Base-by-base conservation (phyloP, 192 early-diverging fungal genomes). In the Backusella morwellensis region DNA sequence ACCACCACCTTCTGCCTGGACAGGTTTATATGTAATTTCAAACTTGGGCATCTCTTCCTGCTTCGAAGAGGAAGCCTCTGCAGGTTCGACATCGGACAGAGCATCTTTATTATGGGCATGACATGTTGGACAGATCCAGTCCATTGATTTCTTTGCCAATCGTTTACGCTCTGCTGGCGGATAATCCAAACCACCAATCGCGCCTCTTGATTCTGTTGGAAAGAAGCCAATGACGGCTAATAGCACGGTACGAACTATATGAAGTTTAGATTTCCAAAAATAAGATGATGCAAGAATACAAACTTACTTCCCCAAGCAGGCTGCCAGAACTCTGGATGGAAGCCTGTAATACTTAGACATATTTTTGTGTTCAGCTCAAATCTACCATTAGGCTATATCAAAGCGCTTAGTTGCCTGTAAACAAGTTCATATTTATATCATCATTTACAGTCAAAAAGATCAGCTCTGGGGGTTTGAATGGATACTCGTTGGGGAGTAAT, bases 241-340 rank as follows among this genome's bases (percentile, higher is more conserved):
- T 50, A 98, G 77, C 6, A 97, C 96, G 8, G 94, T 96, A 12
- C 95, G 92, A 40, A 99, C 88, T 89, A 74, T 32, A 19, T 17
- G n/a, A 19, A 8, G 6, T 32, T 32, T 32, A 32, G 32, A 32
- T 3, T 32, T 32, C 34, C 35, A 69, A 3, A n/a, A 23, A 17
- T 34, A 2, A 52, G 35, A 56, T 38, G 35, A 56, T 38, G 21
- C 35, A 36, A 44, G 17, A 47, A 21, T 15, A 40, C 0, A 42
- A 3, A 86, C 85, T 73, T 78, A 89, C 88, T 94, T 14, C 96
- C 97, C 97, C 97, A 99, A 12, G 96, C 95, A 6, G 98, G 98
- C 75, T 96, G 91, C 97, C 98, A 98, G 72, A 88, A 92, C 80
- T 99, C 95, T 21, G 96, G 96, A 82, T 99, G 97, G 83, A 94